Percentiles rank a stretch among this genome's conserved stretches.
phyloP scores from a whole-genome alignment of 495 filamentous ascomycete genomes.

The Penicillium psychrofluorescens region DNA sequence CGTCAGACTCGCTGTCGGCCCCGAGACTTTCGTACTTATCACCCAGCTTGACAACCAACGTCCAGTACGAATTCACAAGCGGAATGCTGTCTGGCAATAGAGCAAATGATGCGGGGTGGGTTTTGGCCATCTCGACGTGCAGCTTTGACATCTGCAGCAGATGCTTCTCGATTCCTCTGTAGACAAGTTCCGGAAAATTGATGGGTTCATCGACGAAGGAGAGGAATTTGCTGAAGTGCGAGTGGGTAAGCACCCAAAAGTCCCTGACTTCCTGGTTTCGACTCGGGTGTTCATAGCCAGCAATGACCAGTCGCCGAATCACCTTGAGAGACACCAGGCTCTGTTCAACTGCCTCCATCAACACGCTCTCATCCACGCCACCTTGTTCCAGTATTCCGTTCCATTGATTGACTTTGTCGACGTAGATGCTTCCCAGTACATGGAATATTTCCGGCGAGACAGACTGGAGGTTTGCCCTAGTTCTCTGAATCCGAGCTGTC shows the following conservation, averaged over 20 bases:
- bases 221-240: constrained; percentile 66
- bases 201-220: constrained; percentile 21
- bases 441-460: constrained; percentile 75
- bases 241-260: constrained; percentile 66
- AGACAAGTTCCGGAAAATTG: constrained; percentile 23
- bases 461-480: constrained; percentile 63
- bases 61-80: constrained; percentile 78
- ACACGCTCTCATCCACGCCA: constrained; percentile 48
- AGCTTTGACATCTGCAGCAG: constrained; percentile 85
- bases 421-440: constrained; percentile 68
- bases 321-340: constrained; percentile 73
- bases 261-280: constrained; percentile 63
- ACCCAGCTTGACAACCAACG: constrained; percentile 64
- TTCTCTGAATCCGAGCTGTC: constrained; percentile 64
- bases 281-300: constrained; percentile 79
- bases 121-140: constrained; percentile 72
- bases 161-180: constrained; percentile 67
- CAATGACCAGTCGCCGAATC: constrained; percentile 68
- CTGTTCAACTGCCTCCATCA: constrained; percentile 58
- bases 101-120: constrained; percentile 73
- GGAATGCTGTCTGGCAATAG: constrained; percentile 68
- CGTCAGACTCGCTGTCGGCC: constrained; percentile 42
- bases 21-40: constrained; percentile 54
- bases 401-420: constrained; percentile 68
- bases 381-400: constrained; percentile 47